Percentiles rank a stretch among this genome's conserved stretches.
phyloP scores from a whole-genome alignment of 495 filamentous ascomycete genomes.

The Podospora conica region DNA sequence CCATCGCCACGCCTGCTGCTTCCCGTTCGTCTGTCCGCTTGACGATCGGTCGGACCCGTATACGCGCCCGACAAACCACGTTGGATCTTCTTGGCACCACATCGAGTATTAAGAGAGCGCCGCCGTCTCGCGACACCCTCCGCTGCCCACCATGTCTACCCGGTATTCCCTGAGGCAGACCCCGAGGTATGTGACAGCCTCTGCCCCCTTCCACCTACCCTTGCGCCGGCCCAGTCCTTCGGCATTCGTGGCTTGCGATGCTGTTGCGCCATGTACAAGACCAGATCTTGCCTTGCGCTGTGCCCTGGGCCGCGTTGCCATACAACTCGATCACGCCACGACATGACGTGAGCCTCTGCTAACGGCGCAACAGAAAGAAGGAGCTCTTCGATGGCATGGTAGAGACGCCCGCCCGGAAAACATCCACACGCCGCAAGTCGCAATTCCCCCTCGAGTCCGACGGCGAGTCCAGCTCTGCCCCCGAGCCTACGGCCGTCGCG shows the following conservation, averaged over 20 bases:
- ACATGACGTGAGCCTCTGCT: not conserved
- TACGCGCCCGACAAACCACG: not conserved
- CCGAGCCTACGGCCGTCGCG: constrained; percentile 26
- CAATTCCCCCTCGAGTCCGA: constrained; percentile 38
- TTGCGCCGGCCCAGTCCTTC: not conserved
- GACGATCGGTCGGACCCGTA: not conserved
- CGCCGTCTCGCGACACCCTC: constrained; percentile 8
- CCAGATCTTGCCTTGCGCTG: not conserved
- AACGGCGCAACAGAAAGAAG: constrained; percentile 36
- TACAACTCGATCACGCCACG: not conserved
- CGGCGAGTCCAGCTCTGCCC: constrained; percentile 39
- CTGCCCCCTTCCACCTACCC: not conserved
- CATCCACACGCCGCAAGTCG: constrained; percentile 37
- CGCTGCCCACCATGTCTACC: constrained; percentile 22
- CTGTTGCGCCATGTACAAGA: too few species aligned
- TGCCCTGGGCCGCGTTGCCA: not conserved
- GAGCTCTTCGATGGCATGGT: constrained; percentile 49
- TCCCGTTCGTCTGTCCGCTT: not conserved
- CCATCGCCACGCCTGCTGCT: not conserved
- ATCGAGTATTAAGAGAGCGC: constrained; percentile 18
- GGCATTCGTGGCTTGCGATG: not conserved
- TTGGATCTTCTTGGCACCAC: not conserved
- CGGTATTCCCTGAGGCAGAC: constrained; percentile 47
- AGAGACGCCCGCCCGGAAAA: constrained; percentile 37
- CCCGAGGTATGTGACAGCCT: constrained; percentile 37